A percentile compares a stretch with the other conserved stretches of the same genome.
Conservation (phyloP, 805 yeast genomes). For the Cyberlindnera suaveolens region DNA sequence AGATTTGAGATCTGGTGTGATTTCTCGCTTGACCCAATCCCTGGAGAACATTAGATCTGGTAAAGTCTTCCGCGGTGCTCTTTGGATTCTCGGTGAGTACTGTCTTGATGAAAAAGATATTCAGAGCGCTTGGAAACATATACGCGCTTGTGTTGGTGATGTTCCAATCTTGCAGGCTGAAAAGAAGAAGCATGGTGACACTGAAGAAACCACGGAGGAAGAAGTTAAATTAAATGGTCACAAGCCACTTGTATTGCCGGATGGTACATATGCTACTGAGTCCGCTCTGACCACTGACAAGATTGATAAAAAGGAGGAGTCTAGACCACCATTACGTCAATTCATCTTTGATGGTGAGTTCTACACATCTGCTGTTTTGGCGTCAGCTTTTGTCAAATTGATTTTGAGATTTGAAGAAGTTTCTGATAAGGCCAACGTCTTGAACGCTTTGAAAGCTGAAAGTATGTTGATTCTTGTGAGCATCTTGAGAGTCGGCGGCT, state of each 20-base stretch:
- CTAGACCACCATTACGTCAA: conserved; percentile 73
- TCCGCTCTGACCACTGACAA: conserved; percentile 59
- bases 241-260: conserved; percentile 90
- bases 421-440: conserved; percentile 44
- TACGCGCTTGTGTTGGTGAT: conserved; percentile 81
- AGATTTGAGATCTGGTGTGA: conserved; percentile 57
- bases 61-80: conserved; percentile 85
- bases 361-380: conserved; percentile 81
- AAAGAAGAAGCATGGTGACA: conserved; percentile 35
- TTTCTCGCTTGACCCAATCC: conserved; percentile 54
- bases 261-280: conserved; percentile 98
- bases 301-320: conserved; percentile 27
- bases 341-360: conserved; percentile 83
- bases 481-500: conserved; percentile 80
- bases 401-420: conserved; percentile 66
- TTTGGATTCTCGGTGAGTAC: conserved; percentile 97
- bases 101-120: conserved; percentile 63
- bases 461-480: conserved; percentile 91
- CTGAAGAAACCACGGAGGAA: conserved; percentile 27
- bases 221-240: conserved; percentile 24
- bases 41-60: conserved; percentile 73
- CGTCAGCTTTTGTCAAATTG: conserved; percentile 84
- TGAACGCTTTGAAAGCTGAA: conserved; percentile 89
- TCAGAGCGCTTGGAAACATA: conserved; percentile 79
- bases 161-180: conserved; percentile 83